Conservation (phyloP, 1,284 basidiomycete genomes). For the Apiotrichum mycotoxinovorans region DNA sequence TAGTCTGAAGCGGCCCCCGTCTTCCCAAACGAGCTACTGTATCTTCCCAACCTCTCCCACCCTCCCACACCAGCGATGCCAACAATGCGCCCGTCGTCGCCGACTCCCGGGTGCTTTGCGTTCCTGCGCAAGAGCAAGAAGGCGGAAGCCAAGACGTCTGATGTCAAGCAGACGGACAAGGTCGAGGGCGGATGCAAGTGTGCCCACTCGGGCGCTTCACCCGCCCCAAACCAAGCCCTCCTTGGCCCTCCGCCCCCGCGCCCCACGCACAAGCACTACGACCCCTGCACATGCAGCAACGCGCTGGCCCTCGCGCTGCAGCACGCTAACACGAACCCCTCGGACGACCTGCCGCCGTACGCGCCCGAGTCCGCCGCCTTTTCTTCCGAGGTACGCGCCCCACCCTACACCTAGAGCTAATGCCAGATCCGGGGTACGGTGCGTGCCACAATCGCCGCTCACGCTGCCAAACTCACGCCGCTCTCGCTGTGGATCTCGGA, state of each 20-base stretch:
- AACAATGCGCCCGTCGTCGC: not conserved
- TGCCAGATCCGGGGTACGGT: slow-evolving; percentile 13
- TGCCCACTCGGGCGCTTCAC: not conserved
- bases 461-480: slow-evolving; percentile 14
- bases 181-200: not conserved
- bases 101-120: slow-evolving; percentile 3
- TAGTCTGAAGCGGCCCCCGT: too few species aligned
- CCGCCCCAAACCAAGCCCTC: not conserved
- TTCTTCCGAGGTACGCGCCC: not conserved
- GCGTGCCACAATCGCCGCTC: slow-evolving; percentile 3
- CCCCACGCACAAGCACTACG: slow-evolving; percentile 1
- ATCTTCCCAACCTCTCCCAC: too few species aligned
- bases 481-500: slow-evolving; percentile 27
- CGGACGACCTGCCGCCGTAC: slow-evolving; percentile 2
- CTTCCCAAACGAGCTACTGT: too few species aligned
- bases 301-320: not conserved
- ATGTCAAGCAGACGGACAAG: too few species aligned
- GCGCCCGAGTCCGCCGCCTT: not conserved
- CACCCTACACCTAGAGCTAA: not conserved
- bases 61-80: too few species aligned
- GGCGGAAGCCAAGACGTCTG: too few species aligned
- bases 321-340: not conserved
- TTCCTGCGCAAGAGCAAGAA: not conserved
- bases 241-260: not conserved
- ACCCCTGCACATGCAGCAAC: not conserved